These are phyloP conservation scores for Fagopyrum tataricum DNA, from an alignment of 148 eudicot species.

Conservation along the genomic window DNA sequence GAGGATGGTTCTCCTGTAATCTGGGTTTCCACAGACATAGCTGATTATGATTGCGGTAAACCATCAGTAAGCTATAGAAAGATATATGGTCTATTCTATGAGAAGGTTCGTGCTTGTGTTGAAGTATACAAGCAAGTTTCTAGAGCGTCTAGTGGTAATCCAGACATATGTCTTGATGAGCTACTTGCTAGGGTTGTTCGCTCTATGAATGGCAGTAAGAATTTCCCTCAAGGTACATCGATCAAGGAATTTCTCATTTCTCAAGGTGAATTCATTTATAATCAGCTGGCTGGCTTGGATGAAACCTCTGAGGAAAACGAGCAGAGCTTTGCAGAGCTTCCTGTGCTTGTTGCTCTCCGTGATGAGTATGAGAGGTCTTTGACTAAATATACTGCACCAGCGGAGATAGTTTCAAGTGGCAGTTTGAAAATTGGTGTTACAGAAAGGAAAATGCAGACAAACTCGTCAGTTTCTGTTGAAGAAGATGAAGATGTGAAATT, in stretches of 20 bases:
- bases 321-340: conserved; percentile 44
- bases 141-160: conserved; percentile 72
- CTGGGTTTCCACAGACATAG: conserved; percentile 84
- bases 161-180: conserved; percentile 66
- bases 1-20: conserved; percentile 87
- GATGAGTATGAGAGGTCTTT: conserved; percentile 51
- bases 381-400: conserved; percentile 16
- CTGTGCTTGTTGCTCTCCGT: conserved; percentile 59
- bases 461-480: conserved; percentile 27
- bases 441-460: conserved; percentile 23
- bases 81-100: conserved; percentile 64
- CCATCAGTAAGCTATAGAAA: conserved; percentile 62
- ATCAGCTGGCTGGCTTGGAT: conserved; percentile 85
- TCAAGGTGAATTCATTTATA: conserved; percentile 84
- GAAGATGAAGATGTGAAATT: conserved; percentile 68
- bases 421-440: conserved; percentile 39
- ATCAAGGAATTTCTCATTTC: conserved; percentile 77
- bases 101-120: conserved; percentile 74
- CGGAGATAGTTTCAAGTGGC: conserved; percentile 21
- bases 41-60: conserved; percentile 81
- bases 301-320: conserved; percentile 58
- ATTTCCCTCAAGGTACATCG: conserved; percentile 53
- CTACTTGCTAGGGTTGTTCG: conserved; percentile 80
- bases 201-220: conserved; percentile 65
- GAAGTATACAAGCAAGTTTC: conserved; percentile 81